These are phyloP conservation scores for Neurospora sp. DNA, from an alignment of 495 filamentous ascomycete species.

Conservation along the genomic window DNA sequence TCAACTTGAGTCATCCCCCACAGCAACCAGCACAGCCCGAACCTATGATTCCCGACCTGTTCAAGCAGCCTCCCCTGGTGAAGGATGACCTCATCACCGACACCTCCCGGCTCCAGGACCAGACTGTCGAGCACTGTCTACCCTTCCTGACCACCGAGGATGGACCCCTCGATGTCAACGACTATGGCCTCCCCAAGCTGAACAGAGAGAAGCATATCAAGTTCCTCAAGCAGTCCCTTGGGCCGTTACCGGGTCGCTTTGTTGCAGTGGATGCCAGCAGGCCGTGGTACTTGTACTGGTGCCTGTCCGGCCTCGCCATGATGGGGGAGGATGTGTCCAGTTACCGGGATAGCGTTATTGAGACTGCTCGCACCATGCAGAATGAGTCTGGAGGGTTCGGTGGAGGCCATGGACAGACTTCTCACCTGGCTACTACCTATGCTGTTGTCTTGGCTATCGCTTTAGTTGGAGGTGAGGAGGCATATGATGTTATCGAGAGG, in stretches of 20 bases:
- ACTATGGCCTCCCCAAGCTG: constrained; percentile 62
- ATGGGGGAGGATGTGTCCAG: constrained; percentile 65
- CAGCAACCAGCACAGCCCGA: neutral
- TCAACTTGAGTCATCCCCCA: neutral
- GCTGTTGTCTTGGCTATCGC: constrained; percentile 67
- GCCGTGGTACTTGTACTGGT: constrained; percentile 94
- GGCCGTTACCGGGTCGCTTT: constrained; percentile 52
- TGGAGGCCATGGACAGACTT: constrained; percentile 81
- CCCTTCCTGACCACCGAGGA: constrained; percentile 50
- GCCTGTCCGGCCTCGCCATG: constrained; percentile 56
- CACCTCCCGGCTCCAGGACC: constrained; percentile 55
- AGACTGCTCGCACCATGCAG: constrained; percentile 69
- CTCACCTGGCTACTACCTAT: constrained; percentile 83
- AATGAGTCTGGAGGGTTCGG: constrained; percentile 82
- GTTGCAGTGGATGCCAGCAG: constrained; percentile 68
- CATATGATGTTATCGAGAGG: constrained; percentile 67
- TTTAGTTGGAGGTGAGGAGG: constrained; percentile 62
- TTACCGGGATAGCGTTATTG: constrained; percentile 57
- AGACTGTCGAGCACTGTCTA: constrained; percentile 57
- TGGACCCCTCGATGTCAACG: constrained; percentile 42
- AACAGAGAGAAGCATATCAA: constrained; percentile 56
- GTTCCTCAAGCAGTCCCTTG: constrained; percentile 64
- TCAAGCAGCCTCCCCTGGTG: constrained; percentile 52
- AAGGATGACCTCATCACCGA: constrained; percentile 58
- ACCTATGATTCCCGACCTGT: constrained; percentile 50